Base-by-base conservation (phyloP, 1,284 basidiomycete genomes). In the Sporisorium graminicola region DNA sequence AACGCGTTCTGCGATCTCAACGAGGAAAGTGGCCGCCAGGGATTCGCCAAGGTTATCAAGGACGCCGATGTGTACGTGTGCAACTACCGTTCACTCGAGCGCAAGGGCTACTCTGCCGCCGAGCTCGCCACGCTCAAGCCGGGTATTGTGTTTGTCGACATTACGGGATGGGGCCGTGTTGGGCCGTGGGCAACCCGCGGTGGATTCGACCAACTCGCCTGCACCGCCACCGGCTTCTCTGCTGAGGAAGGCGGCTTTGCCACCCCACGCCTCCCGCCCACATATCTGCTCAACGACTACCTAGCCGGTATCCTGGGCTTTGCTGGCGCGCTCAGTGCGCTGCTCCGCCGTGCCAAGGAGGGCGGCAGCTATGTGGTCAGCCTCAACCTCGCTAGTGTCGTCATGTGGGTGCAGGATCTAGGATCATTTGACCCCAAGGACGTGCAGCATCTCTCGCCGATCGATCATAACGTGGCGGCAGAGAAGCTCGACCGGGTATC, bases 41-140 rank as follows among this genome's bases (percentile, higher is more conserved):
- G 29, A n/a, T 51, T 51, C n/a, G 50, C 50, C 12, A n/a, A 51
- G 2, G 27, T 51, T 18, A 31, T 51, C 18, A 20, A 18, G 7
- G 31, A 51, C 18, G 50, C 50, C 50, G 50, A 51, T 12, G 33
- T 51, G n/a, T 51, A 51, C 50, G 50, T 51, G n/a, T 51, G 50
- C 50, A 51, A 51, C 50, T 51, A 51, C 31, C 50, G 50, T 13
- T 51, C 50, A 4, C 29, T 51, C 9, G 50, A 51, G 29, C 50
- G 5, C n/a, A 51, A 51, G 20, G 50, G 50, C 1, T 51, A 51
- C 29, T 51, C 50, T 16, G 50, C 50, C 29, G n/a, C 33, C 9
- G 50, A 51, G 14, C 29, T 51, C 6, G 50, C 50, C 27, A 51
- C 33, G 20, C 12, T 51, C 18, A 51, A 51, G 31, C 50, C 50